A percentile compares a stretch with the other conserved stretches of the same genome.
These are phyloP conservation scores for Pseudomonodictys pantanalensis DNA, from an alignment of 495 filamentous ascomycete genomes.

Conservation along the genomic window DNA sequence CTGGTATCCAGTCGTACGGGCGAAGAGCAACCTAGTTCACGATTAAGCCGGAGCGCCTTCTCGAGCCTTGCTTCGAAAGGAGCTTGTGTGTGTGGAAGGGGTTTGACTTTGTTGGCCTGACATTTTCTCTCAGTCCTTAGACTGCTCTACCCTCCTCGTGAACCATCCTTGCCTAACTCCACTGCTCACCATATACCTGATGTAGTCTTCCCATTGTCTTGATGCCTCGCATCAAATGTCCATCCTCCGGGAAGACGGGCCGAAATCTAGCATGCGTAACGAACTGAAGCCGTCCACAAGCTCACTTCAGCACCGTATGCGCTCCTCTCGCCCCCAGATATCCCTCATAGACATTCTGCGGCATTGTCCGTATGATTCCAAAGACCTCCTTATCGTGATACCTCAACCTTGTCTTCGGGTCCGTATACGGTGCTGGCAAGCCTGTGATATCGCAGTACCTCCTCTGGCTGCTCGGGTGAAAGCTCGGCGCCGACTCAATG, in stretches of 20 bases:
- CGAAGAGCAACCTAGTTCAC: slow-evolving; percentile 63
- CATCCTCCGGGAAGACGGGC: no score
- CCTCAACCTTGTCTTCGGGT: slow-evolving; percentile 86
- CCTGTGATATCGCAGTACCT: slow-evolving; percentile 96
- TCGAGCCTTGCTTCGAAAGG: slow-evolving; percentile 73
- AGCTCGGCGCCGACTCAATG: slow-evolving; percentile 83
- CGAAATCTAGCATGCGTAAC: no score
- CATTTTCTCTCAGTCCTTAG: no score
- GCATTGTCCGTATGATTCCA: slow-evolving; percentile 68
- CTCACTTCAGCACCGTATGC: slow-evolving; percentile 85
- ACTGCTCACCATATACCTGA: no score
- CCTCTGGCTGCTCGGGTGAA: slow-evolving; percentile 68
- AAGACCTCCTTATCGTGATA: slow-evolving; percentile 92
- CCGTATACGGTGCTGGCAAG: slow-evolving; percentile 78
- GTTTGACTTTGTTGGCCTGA: slow-evolving; percentile 89
- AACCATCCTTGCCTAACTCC: no score
- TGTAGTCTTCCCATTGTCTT: no score
- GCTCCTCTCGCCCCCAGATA: slow-evolving; percentile 88
- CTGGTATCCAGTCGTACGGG: slow-evolving; percentile 39
- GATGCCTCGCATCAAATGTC: no score
- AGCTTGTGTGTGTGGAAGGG: slow-evolving; percentile 72
- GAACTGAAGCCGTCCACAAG: neutral
- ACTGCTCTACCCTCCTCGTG: no score
- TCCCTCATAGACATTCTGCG: slow-evolving; percentile 75
- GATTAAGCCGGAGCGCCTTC: slow-evolving; percentile 96